Evolutionary conservation across 192 early-diverging fungal species (phyloP).

Genomic region (Phlyctochytrium arcticum): DNA sequence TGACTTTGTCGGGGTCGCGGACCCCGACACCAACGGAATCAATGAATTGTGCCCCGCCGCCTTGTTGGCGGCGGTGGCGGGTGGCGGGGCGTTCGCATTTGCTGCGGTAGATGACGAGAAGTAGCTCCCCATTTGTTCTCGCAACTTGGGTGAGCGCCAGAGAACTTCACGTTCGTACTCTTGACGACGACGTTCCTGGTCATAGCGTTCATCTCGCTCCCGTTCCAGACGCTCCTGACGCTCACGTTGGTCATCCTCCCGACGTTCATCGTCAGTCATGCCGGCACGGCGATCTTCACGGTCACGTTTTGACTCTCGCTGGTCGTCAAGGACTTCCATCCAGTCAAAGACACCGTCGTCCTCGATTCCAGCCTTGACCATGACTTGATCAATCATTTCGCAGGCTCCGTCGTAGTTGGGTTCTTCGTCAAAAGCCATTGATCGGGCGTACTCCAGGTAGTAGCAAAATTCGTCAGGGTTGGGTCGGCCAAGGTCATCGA

Average conservation of each 20-base stretch:
- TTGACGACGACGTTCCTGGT: constrained; percentile 6
- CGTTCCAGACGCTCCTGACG: constrained; percentile 11
- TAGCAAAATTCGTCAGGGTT: constrained; percentile 89
- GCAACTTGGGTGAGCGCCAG: not conserved
- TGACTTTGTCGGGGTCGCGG: not conserved
- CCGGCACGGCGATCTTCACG: constrained; percentile 5
- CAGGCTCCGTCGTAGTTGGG: constrained; percentile 95
- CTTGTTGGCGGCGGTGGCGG: no score
- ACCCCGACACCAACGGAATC: not conserved
- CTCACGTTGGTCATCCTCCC: constrained; percentile 14
- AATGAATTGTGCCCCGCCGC: not conserved
- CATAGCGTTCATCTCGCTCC: constrained; percentile 1
- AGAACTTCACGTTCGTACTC: constrained; percentile 13
- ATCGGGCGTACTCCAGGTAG: constrained; percentile 86
- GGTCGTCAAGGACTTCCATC: constrained; percentile 62
- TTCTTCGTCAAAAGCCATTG: constrained; percentile 92
- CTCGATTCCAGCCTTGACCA: constrained; percentile 53
- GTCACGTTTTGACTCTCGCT: constrained; percentile 10
- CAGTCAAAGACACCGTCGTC: constrained; percentile 97
- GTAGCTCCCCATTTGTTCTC: constrained; percentile 7
- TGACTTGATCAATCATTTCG: constrained; percentile 73
- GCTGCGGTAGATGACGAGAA: constrained; percentile 1
- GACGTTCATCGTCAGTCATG: constrained; percentile 13
- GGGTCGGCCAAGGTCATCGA: constrained; percentile 84
- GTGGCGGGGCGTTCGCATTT: not conserved